Evolutionary conservation across 306 rosid species (phyloP).

Genomic region (Nissolia schottii): DNA sequence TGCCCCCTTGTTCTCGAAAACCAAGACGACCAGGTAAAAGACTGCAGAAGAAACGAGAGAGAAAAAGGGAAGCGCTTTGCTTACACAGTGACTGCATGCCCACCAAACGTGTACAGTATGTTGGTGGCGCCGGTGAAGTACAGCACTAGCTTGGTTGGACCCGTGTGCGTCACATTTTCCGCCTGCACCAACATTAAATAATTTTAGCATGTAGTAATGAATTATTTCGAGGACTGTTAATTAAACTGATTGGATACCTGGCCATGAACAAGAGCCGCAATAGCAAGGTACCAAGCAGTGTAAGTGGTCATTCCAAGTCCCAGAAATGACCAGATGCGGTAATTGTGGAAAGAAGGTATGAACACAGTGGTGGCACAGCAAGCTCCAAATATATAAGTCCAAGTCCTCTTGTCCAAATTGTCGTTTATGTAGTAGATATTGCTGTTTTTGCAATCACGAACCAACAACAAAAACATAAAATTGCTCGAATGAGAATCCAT

Average conservation of each 20-base stretch:
- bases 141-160: slow-evolving; percentile 70
- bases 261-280: slow-evolving; percentile 70
- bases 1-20: slow-evolving; percentile 35
- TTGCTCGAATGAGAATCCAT: slow-evolving; percentile 10
- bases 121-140: slow-evolving; percentile 99
- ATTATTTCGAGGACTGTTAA: not conserved
- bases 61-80: not conserved
- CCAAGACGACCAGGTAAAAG: slow-evolving; percentile 47
- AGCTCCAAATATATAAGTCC: slow-evolving; percentile 98
- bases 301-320: slow-evolving; percentile 99
- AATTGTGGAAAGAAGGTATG: slow-evolving; percentile 97
- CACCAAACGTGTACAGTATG: slow-evolving; percentile 95
- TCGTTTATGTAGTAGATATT: slow-evolving; percentile 92
- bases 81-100: slow-evolving; percentile 98
- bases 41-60: slow-evolving; percentile 29
- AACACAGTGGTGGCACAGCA: slow-evolving; percentile 98
- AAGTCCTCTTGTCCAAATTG: slow-evolving; percentile 85
- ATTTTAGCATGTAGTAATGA: not conserved
- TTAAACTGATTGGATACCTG: slow-evolving; percentile 62
- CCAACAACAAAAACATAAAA: not conserved
- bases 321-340: slow-evolving; percentile 93
- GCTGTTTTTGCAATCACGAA: slow-evolving; percentile 41
- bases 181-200: slow-evolving; percentile 41
- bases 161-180: slow-evolving; percentile 68
- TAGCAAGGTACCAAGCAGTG: slow-evolving; percentile 87